Percentiles rank a stretch among this genome's conserved stretches.
Evolutionary conservation across 805 yeast genomes (phyloP).

Genomic region (Ogataea minuta): DNA sequence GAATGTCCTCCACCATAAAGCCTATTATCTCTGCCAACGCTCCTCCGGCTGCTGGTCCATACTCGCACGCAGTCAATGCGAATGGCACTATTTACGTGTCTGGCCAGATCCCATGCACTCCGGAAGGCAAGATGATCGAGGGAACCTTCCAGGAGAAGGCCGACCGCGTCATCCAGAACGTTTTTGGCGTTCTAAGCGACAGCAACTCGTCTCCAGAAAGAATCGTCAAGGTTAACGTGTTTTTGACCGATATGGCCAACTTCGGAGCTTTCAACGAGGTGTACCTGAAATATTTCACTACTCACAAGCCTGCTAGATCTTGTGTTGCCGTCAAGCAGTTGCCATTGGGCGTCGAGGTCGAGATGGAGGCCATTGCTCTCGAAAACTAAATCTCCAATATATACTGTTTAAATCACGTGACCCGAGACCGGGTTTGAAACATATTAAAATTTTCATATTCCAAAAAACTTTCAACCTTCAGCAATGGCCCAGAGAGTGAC

Average conservation of each 20-base stretch:
- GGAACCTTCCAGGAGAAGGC: slow-evolving; percentile 77
- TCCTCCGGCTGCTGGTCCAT: slow-evolving; percentile 96
- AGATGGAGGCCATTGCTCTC: slow-evolving; percentile 70
- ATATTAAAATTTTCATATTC: slow-evolving; percentile 12
- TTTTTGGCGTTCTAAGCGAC: slow-evolving; percentile 71
- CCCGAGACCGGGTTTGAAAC: slow-evolving; percentile 2
- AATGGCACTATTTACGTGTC: slow-evolving; percentile 88
- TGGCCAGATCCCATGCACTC: slow-evolving; percentile 91
- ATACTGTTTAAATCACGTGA: slow-evolving; percentile 5
- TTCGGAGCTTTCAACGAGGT: slow-evolving; percentile 85
- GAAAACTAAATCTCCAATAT: slow-evolving; percentile 41
- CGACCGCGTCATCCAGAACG: slow-evolving; percentile 69
- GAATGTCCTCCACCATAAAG: slow-evolving; percentile 38
- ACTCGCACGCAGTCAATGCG: slow-evolving; percentile 93
- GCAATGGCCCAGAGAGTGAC: slow-evolving; percentile 98
- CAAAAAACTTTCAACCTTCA: slow-evolving; percentile 10
- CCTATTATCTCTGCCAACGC: slow-evolving; percentile 68
- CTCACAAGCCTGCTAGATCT: slow-evolving; percentile 93
- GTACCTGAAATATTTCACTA: slow-evolving; percentile 72
- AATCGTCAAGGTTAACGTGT: slow-evolving; percentile 84
- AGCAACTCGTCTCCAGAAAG: slow-evolving; percentile 81
- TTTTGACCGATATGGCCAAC: slow-evolving; percentile 85
- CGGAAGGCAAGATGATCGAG: slow-evolving; percentile 74
- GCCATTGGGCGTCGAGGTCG: slow-evolving; percentile 91
- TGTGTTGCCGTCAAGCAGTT: slow-evolving; percentile 93